These are phyloP conservation scores for Candida parachauliodes DNA, from an alignment of 805 yeast genomes.

Conservation along the genomic window DNA sequence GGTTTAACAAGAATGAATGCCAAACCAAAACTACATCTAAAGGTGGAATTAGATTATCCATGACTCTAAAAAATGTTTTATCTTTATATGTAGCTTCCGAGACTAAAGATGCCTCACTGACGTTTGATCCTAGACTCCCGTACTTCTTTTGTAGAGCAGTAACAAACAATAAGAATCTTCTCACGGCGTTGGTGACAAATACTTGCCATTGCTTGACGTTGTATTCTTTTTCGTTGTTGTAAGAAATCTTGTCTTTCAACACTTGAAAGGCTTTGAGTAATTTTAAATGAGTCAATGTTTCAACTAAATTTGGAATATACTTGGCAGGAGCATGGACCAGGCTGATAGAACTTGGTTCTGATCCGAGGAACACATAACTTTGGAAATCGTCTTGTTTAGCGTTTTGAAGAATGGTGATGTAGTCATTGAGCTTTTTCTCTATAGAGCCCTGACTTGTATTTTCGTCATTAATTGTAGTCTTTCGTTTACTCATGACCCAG, in stretches of 20 bases:
- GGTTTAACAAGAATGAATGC: conserved; percentile 20
- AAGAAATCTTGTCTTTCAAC: conserved; percentile 14
- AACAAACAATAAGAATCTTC: conserved; percentile 19
- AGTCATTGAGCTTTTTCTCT: not conserved
- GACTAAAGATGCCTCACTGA: not conserved
- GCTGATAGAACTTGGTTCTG: not conserved
- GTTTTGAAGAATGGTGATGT: not conserved
- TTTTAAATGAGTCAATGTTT: conserved; percentile 20
- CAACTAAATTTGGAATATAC: conserved; percentile 10
- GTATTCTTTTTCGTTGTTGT: conserved; percentile 2
- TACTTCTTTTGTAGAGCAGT: conserved; percentile 12
- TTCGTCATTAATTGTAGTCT: not conserved
- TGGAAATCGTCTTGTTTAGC: not conserved
- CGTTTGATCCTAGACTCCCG: not conserved
- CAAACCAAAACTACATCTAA: conserved; percentile 21
- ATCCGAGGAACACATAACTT: not conserved
- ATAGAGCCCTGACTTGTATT: not conserved
- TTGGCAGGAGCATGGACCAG: not conserved
- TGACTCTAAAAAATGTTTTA: not conserved
- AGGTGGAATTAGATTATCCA: conserved; percentile 14
- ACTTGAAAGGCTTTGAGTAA: conserved; percentile 18
- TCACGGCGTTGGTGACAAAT: conserved; percentile 19
- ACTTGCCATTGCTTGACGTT: conserved; percentile 17
- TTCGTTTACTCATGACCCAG: not conserved
- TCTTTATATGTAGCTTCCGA: not conserved